Evolutionary conservation across 1,284 basidiomycete species (phyloP).

Genomic region (Apiotrichum gracile): DNA sequence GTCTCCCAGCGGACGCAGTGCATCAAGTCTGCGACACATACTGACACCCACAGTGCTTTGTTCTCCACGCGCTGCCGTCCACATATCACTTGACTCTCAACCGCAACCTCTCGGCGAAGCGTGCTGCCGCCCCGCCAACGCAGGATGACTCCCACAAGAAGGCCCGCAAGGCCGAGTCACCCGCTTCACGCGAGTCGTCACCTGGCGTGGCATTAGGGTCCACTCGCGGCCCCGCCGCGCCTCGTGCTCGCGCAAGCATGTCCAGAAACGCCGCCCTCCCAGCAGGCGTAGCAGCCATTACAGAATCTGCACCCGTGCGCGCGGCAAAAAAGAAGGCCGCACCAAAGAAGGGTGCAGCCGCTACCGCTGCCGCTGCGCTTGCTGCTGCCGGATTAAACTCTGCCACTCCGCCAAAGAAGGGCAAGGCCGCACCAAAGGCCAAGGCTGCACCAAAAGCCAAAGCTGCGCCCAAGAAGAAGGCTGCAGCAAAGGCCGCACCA

Average conservation of each 20-base stretch:
- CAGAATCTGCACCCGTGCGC: neutral
- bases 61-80: slow-evolving; percentile 24
- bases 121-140: neutral
- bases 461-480: slow-evolving; percentile 10
- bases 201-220: neutral
- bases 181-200: neutral
- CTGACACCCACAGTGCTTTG: slow-evolving; percentile 15
- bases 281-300: slow-evolving; percentile 1
- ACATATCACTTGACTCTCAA: slow-evolving; percentile 34
- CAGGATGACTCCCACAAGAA: neutral
- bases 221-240: too few species aligned
- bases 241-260: neutral
- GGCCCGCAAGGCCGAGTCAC: neutral
- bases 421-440: neutral
- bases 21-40: too few species aligned
- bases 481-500: slow-evolving; percentile 3
- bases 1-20: too few species aligned
- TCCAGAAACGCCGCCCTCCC: neutral
- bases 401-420: neutral
- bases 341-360: neutral
- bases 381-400: neutral
- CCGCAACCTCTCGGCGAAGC: slow-evolving; percentile 17
- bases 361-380: neutral
- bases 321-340: slow-evolving; percentile 9
- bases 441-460: slow-evolving; percentile 12